Percentiles rank a stretch among this genome's conserved stretches.
Evolutionary conservation across 192 early-diverging fungal species (phyloP).

Genomic region (Umbelopsis ramanniana): DNA sequence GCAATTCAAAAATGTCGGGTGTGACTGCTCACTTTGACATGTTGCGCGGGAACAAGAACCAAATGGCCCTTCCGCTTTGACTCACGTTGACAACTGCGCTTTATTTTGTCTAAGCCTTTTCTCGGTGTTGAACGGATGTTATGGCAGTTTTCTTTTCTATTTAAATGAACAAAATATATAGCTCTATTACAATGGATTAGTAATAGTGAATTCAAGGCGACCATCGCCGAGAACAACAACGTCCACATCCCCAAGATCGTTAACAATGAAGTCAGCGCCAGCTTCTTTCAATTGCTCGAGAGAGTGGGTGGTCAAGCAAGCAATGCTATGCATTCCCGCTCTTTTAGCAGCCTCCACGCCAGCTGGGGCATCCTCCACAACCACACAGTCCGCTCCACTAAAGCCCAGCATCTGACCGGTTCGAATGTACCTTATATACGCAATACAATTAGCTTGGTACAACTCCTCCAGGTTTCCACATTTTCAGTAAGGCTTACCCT

Average conservation of each 20-base stretch:
- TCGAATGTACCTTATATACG: constrained; percentile 34
- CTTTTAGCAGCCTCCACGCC: constrained; percentile 48
- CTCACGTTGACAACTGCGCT: too few relatives aligned
- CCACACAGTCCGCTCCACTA: constrained; percentile 46
- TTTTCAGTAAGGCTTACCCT: not conserved
- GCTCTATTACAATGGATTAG: constrained; percentile 3
- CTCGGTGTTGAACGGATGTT: too few relatives aligned
- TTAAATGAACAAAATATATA: not conserved
- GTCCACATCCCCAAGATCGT: constrained; percentile 43
- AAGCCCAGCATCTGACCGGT: constrained; percentile 40
- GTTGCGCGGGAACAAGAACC: too few relatives aligned
- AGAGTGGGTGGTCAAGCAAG: constrained; percentile 47
- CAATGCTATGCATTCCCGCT: constrained; percentile 44
- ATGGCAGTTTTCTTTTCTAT: not conserved
- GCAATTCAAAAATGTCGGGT: constrained; percentile 14
- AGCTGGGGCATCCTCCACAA: constrained; percentile 58
- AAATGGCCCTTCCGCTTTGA: too few relatives aligned
- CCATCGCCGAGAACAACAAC: constrained; percentile 44
- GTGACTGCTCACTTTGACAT: constrained; percentile 3
- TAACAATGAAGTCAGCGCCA: constrained; percentile 46
- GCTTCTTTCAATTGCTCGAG: constrained; percentile 46
- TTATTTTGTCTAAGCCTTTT: too few relatives aligned
- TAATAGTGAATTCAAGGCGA: constrained; percentile 34
- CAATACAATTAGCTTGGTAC: not conserved
- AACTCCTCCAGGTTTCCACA: not conserved